Evolutionary conservation across 176 grass and related monocot genomes (phyloP).

Genomic region (Juncus inflexus): DNA sequence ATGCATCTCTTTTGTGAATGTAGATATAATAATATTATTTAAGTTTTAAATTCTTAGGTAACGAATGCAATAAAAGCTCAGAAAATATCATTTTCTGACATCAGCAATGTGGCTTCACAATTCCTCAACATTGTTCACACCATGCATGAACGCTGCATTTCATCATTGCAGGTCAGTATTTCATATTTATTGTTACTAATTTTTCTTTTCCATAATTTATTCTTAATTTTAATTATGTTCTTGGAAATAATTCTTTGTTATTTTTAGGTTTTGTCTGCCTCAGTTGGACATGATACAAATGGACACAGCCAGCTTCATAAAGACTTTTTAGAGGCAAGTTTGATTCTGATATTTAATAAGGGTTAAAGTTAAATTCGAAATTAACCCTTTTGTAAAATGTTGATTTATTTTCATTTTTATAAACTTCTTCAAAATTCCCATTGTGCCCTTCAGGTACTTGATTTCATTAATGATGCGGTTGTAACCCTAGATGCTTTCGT

Average conservation of each 20-base stretch:
- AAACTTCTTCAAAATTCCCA: constrained; percentile 24
- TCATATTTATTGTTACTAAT: background rate
- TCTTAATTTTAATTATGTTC: background rate
- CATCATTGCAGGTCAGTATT: constrained; percentile 72
- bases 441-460: constrained; percentile 58
- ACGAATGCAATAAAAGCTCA: constrained; percentile 71
- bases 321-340: constrained; percentile 77
- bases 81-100: constrained; percentile 44
- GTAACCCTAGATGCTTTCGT: constrained; percentile 87
- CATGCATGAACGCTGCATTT: constrained; percentile 77
- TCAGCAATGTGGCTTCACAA: constrained; percentile 51
- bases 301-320: constrained; percentile 71
- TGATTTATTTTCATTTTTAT: background rate
- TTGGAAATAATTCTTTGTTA: background rate
- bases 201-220: background rate
- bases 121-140: constrained; percentile 81
- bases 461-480: constrained; percentile 95
- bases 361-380: constrained; percentile 22
- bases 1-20: no score
- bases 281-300: constrained; percentile 44
- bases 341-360: constrained; percentile 25
- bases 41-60: no score
- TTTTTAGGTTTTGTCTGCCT: constrained; percentile 52
- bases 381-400: background rate
- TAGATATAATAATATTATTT: no score